These are phyloP conservation scores for Pseudevernia furfuracea DNA, from an alignment of 495 filamentous ascomycete species.

Conservation along the genomic window DNA sequence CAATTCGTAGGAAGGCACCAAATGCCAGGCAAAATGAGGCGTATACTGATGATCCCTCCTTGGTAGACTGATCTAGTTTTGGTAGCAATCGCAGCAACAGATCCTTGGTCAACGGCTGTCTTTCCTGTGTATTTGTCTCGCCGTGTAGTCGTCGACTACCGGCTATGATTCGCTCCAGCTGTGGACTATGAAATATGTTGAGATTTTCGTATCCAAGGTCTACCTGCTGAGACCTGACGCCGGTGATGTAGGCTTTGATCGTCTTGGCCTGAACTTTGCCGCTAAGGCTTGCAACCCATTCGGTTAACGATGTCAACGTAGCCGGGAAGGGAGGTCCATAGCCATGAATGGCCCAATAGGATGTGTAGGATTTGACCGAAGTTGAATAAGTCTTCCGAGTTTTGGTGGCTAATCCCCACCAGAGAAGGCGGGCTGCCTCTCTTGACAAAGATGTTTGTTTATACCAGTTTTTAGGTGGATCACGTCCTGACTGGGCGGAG, in stretches of 20 bases:
- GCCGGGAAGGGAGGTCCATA: neutral
- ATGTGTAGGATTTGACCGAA: neutral
- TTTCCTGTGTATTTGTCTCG: neutral
- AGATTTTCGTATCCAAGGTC: neutral
- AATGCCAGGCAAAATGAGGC: neutral
- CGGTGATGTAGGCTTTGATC: constrained; percentile 1
- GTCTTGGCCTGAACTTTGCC: neutral
- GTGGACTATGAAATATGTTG: neutral
- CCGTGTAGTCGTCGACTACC: neutral
- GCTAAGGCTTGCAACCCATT: neutral
- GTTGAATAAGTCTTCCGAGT: neutral
- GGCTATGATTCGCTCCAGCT: neutral
- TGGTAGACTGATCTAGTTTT: neutral
- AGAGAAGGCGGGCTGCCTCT: neutral
- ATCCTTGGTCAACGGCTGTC: neutral
- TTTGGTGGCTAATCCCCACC: neutral
- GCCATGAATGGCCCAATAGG: neutral
- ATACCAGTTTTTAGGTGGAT: neutral
- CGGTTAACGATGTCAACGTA: neutral
- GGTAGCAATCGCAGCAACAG: neutral
- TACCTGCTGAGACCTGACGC: neutral
- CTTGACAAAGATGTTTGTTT: neutral
- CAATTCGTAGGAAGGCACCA: neutral
- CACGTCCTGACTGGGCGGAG: neutral
- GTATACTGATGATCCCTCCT: neutral